Evolutionary conservation across 192 early-diverging fungal species (phyloP).

Genomic region (Podila verticillata): DNA sequence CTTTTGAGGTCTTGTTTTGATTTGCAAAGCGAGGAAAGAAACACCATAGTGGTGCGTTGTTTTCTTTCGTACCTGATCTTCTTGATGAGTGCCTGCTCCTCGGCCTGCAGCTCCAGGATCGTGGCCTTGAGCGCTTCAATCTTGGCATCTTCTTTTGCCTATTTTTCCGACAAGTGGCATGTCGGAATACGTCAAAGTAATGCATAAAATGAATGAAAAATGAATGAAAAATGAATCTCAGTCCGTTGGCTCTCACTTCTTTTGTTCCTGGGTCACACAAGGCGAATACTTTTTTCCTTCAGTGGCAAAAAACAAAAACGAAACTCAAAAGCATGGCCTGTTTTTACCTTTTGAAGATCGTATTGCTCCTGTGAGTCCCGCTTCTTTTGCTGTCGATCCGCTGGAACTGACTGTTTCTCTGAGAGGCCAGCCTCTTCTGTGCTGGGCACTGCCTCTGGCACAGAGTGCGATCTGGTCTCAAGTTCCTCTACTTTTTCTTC

Average conservation of each 20-base stretch:
- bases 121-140: constrained; percentile 35
- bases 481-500: constrained; percentile 5
- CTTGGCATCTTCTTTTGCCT: constrained; percentile 32
- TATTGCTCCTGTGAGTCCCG: constrained; percentile 10
- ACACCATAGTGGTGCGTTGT: neutral
- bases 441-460: too few relatives aligned
- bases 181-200: too few relatives aligned
- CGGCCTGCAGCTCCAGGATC: constrained; percentile 20
- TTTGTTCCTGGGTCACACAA: too few relatives aligned
- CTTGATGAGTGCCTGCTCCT: constrained; percentile 37
- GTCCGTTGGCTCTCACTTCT: too few relatives aligned
- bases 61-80: constrained; percentile 19
- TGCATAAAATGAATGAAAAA: too few relatives aligned
- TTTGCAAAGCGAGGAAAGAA: too few relatives aligned
- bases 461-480: too few relatives aligned
- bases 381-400: constrained; percentile 4
- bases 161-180: neutral
- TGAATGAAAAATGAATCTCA: too few relatives aligned
- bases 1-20: too few relatives aligned
- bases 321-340: constrained; percentile 1
- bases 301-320: neutral
- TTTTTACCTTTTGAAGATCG: constrained; percentile 4
- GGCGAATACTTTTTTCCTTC: too few relatives aligned
- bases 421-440: neutral
- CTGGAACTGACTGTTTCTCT: neutral